Base-by-base conservation (phyloP, 805 yeast genomes). In the Blastobotrys robertii region DNA sequence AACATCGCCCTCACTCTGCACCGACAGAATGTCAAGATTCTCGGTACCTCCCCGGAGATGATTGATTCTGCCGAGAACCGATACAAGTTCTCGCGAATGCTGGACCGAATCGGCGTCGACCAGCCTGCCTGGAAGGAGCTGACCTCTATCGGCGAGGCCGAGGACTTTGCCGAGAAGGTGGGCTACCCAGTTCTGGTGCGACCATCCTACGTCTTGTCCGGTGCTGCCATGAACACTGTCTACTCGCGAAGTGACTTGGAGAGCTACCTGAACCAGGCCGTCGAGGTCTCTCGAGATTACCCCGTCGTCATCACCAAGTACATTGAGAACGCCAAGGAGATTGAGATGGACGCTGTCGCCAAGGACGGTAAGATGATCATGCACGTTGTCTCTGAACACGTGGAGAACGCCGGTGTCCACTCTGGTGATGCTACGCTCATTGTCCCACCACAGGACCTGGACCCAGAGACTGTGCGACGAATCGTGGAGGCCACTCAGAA, bases 91-190 rank as follows among this genome's bases (percentile, higher is more conserved):
- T 86, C 96, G 36, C 84, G 96, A 68, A 87, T 90, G 94, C 74
- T 90, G 68, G 98, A 90, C 66, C 77, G 77, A 53, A 90, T 90
- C 58, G 95, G 94, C 44, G 97, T 90, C 50, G 98, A 90, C 68
- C 98, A 90, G 69, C 98, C 98, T 36, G 95, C 96, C 32, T 90
- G 98, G 98, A 90, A 88, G 66, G 98, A 90, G 66, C 76, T 90
- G 56, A 87, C 97, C 31, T 84, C 95, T 16, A 73, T 86, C 45
- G 85, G 73, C 33, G 97, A 90, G 65, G 97, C 98, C 47, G 94
- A 85, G 63, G 78, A 69, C 36, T 90, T 90, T 61, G 97, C 97
- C 45, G 82, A 85, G 39, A 79, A 76, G 60, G 97, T 86, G 43
- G 74, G 86, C 30, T 90, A 86, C 65, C 98, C 98, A 40, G 97